A percentile compares a stretch with the other conserved stretches of the same genome.
phyloP scores from a whole-genome alignment of 2,329 filamentous ascomycete species.

The Pseudocercospora pini-densiflorae region DNA sequence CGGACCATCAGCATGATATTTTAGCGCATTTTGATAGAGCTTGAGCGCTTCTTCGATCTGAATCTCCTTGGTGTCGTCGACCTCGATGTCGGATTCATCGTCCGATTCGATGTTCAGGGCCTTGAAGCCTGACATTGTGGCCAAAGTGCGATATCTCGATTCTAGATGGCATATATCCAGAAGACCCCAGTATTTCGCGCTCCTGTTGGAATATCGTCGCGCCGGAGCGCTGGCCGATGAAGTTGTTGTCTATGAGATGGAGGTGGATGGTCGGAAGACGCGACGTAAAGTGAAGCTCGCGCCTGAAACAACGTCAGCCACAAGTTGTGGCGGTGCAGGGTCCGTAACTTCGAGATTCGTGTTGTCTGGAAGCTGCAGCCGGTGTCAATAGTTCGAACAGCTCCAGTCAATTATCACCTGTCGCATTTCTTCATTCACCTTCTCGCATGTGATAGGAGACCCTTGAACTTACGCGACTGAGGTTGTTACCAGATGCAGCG shows the following conservation, averaged over 20 bases:
- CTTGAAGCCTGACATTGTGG: slow-evolving; percentile 67
- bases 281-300: background rate
- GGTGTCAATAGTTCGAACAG: background rate
- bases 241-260: slow-evolving; percentile 2
- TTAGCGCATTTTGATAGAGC: slow-evolving; percentile 88
- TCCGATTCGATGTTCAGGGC: slow-evolving; percentile 95
- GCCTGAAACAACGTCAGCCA: no score
- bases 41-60: slow-evolving; percentile 98
- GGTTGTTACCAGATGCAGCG: background rate
- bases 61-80: slow-evolving; percentile 94
- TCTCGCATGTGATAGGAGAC: background rate
- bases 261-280: background rate
- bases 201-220: no score
- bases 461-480: background rate
- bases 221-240: background rate
- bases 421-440: background rate
- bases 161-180: no score
- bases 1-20: slow-evolving; percentile 86
- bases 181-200: no score
- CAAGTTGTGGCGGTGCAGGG: background rate
- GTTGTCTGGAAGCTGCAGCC: slow-evolving; percentile 9
- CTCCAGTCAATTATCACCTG: background rate
- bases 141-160: no score
- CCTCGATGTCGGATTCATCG: slow-evolving; percentile 84
- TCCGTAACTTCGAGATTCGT: slow-evolving; percentile 15